Conservation (phyloP, 2,329 filamentous ascomycete genomes). For the Sporothrix curviconia region DNA sequence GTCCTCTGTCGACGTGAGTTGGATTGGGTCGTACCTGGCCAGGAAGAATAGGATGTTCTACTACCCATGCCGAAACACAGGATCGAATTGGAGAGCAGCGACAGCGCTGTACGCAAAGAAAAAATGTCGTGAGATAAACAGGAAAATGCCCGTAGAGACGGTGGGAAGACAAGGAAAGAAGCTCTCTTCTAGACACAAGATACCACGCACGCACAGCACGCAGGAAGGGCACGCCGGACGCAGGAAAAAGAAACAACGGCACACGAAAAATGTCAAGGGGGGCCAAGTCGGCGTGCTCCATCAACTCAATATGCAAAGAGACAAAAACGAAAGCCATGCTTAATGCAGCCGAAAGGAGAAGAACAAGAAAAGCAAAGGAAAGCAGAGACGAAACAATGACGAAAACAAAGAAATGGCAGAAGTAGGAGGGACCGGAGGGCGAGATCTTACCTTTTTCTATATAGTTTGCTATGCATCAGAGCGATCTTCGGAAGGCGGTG, state of each 20-base stretch:
- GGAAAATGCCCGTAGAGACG: background rate
- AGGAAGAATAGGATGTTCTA: constrained; percentile 17
- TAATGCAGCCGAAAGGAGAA: too few relatives aligned
- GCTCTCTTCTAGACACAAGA: background rate
- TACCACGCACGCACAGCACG: background rate
- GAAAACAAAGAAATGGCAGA: background rate
- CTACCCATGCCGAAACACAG: constrained; percentile 20
- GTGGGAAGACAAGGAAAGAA: background rate
- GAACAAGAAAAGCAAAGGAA: background rate
- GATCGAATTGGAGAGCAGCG: constrained; percentile 19
- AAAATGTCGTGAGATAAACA: constrained; percentile 10
- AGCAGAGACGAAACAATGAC: background rate
- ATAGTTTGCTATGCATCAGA: too few relatives aligned
- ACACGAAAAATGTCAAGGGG: too few relatives aligned
- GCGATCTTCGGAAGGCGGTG: too few relatives aligned
- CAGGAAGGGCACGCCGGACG: too few relatives aligned
- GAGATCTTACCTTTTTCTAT: too few relatives aligned
- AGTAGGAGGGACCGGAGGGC: background rate
- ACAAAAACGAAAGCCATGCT: too few relatives aligned
- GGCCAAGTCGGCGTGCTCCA: too few relatives aligned
- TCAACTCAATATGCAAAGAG: too few relatives aligned
- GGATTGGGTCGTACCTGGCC: constrained; percentile 18
- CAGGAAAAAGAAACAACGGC: constrained; percentile 14
- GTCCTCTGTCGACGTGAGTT: background rate
- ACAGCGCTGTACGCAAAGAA: constrained; percentile 16